Percentiles rank a stretch among this genome's conserved stretches.
These are phyloP conservation scores for Fusarium subtropicale DNA, from an alignment of 2,329 filamentous ascomycete species.

Conservation along the genomic window DNA sequence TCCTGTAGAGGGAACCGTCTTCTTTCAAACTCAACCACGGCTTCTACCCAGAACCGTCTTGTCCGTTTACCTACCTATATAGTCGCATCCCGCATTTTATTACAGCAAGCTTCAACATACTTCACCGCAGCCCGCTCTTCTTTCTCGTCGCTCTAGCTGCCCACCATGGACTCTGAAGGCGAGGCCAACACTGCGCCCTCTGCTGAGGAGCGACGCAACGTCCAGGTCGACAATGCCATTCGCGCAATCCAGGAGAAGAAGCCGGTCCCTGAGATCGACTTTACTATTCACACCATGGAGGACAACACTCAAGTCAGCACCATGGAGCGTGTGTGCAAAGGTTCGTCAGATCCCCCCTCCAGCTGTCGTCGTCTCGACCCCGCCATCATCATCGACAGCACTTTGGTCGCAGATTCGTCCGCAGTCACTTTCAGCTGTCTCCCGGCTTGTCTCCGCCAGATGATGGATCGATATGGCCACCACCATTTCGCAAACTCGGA, in stretches of 20 bases:
- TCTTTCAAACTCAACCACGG: slow-evolving; percentile 34
- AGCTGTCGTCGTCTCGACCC: slow-evolving; percentile 36
- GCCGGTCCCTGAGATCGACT: slow-evolving; percentile 97
- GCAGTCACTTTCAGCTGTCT: slow-evolving; percentile 6
- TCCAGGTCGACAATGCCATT: slow-evolving; percentile 87
- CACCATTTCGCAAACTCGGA: neutral
- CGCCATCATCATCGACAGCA: slow-evolving; percentile 36
- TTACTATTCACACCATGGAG: slow-evolving; percentile 98
- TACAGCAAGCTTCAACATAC: slow-evolving; percentile 21
- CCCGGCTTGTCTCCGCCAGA: neutral
- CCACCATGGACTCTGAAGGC: slow-evolving; percentile 60
- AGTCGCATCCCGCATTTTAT: slow-evolving; percentile 27
- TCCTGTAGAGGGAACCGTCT: slow-evolving; percentile 38
- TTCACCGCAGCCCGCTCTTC: slow-evolving; percentile 46
- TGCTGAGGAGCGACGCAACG: slow-evolving; percentile 61
- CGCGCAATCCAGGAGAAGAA: slow-evolving; percentile 95
- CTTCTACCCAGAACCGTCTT: slow-evolving; percentile 17
- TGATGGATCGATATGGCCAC: neutral
- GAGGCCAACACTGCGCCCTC: slow-evolving; percentile 50
- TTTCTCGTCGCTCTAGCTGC: slow-evolving; percentile 34
- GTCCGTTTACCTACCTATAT: slow-evolving; percentile 1
- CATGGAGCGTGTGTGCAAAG: slow-evolving; percentile 96
- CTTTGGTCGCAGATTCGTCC: slow-evolving; percentile 30
- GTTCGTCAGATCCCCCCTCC: slow-evolving; percentile 63
- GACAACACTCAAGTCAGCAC: slow-evolving; percentile 97